Conservation (phyloP, 73 alveolate species). For the Uronychia binucleata region DNA sequence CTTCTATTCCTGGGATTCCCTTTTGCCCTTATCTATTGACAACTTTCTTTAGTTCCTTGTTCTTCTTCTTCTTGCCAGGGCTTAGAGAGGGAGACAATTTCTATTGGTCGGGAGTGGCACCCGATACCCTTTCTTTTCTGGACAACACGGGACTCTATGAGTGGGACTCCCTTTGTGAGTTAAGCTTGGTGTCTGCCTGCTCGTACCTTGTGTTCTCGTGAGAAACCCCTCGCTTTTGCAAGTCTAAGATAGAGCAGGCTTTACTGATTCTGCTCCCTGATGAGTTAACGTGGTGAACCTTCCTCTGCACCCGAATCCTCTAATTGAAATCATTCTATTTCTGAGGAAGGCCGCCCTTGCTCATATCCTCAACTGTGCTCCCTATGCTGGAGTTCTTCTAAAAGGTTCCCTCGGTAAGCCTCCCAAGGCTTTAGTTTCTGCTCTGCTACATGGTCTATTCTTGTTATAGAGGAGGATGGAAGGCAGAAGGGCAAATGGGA, state of each 20-base stretch:
- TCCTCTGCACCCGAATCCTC: not conserved
- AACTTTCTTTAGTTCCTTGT: no score
- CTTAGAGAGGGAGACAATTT: no score
- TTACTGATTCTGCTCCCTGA: no score
- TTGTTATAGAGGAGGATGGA: not conserved
- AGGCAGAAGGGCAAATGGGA: not conserved
- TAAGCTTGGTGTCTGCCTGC: not conserved
- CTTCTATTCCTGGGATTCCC: not conserved
- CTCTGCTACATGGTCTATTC: not conserved
- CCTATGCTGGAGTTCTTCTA: not conserved
- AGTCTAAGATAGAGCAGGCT: no score
- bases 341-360: not conserved
- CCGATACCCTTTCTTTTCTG: no score
- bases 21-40: no score
- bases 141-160: no score
- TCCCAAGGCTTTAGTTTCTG: not conserved
- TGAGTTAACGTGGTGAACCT: not conserved
- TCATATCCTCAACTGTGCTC: not conserved
- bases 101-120: no score
- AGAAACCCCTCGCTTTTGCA: not conserved
- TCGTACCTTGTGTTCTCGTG: not conserved
- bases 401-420: not conserved
- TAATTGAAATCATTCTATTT: not conserved
- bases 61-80: no score
- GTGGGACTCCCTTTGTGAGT: no score